Evolutionary conservation across 2,329 filamentous ascomycete species (phyloP), one percentile per base, ranked within the genome.

Genomic region (Aspergillus sp.): DNA sequence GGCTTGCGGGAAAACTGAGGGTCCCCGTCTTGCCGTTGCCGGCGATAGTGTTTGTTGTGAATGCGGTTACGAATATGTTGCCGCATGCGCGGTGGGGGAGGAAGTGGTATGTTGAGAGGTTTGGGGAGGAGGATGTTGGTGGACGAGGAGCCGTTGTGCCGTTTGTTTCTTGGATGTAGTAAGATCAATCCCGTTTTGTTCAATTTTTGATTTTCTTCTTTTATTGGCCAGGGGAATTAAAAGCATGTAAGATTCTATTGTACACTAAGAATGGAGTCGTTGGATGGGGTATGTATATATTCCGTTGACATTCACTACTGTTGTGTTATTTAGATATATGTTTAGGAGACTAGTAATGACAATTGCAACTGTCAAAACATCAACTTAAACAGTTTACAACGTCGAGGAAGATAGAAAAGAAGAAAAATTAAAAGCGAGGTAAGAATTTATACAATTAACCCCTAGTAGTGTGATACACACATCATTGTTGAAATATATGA

Each of bases 41-140:
- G 0, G 93, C 91, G 22, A 80, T 92, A 68, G 84, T 83, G 51
- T 98, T 98, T 70, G 68, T 96, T 45, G 63, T 96, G 48, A 98
- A 97, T 72, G 92, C 96, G 77, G 77, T 99, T 51, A 77, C 86
- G n/a, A 88, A 89, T 8, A 99, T 98, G 93, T 73, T 96, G 61
- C 93, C 95, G 11, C 82, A 95, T 67, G 93, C 95, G 15, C 78
- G 95, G 52, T 85, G 86, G 63, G 93, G 93, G 22, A 86, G 86
- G 74, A 80, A 82, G 68, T 99, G 95, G 95, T 99, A 99, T 75
- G 79, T 88, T 57, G 82, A 91, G 69, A 90, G 83, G 74, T 99
- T 99, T 82, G 93, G 93, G 11, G 86, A 87, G 77, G 88, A 34
- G 8, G 17, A n/a, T 6, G 84, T 96, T 61, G 85, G 84, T 49